Base-by-base conservation (phyloP, 169 alveolate species). In the Theileria equi region DNA sequence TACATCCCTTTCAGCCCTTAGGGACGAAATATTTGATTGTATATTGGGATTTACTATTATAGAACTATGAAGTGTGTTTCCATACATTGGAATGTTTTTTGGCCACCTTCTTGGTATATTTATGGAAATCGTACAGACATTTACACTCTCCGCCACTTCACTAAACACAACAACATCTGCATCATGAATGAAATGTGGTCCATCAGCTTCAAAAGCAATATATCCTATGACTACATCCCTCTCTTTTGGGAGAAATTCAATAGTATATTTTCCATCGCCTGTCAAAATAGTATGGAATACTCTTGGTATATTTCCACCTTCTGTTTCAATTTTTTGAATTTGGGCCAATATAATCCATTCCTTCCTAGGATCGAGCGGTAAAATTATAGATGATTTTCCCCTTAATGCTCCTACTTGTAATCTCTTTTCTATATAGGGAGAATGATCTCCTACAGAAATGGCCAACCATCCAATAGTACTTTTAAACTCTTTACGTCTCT, bases 381-480 rank as follows among this genome's bases (percentile, higher is more conserved):
- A 23, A n/a, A 21, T 5, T 17, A n/a, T 13, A 8, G 11, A 52
- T 1, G 17, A n/a, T 19, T 0, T 3, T 21, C 13, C 1, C 32
- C 26, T 16, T 0, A 77, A 1, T 5, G 52, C 38, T 8, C 80
- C 81, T 17, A 31, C 67, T 0, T n/a, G 1, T 7, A 77, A 67
- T 5, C 5, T 35, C 2, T 44, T 35, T 2, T 65, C 29, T 35
- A 70, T 23, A 4, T 65, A 31, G 13, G 16, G 26, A 10, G 86
- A 77, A 21, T 77, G 81, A 31, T 67, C 71, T 13, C 86, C 86
- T 35, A 17, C 57, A 47, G 49, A 67, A 21, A 77, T 23, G 7
- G 69, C 81, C 10, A 77, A 34, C 59, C 58, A 66, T n/a, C 41
- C 61, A 3, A 66, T 40, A 1, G 21, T 50, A 19, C 16, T n/a